Percentiles rank a stretch among this genome's conserved stretches.
phyloP scores from a whole-genome alignment of 768 basidiomycete species.

The Gautieria morchelliformis region DNA sequence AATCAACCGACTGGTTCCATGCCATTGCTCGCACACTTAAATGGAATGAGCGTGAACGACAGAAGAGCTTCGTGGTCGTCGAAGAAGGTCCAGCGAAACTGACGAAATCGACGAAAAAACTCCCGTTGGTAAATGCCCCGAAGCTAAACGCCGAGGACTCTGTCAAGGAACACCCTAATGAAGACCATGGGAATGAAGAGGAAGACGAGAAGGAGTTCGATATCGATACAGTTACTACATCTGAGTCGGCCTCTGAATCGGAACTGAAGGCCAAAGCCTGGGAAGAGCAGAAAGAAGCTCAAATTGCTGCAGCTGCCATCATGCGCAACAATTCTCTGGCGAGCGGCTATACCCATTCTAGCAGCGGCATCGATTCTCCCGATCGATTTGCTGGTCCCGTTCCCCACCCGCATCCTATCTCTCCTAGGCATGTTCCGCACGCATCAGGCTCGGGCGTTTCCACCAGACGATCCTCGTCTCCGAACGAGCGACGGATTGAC shows the following conservation, averaged over 20 bases:
- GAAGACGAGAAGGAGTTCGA: slow-evolving; percentile 71
- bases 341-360: slow-evolving; percentile 3
- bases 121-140: slow-evolving; percentile 8
- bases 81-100: slow-evolving; percentile 65
- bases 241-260: slow-evolving; percentile 24
- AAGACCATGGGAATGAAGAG: slow-evolving; percentile 33
- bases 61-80: slow-evolving; percentile 97
- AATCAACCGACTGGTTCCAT: slow-evolving; percentile 98
- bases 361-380: slow-evolving; percentile 49
- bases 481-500: slow-evolving; percentile 25
- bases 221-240: slow-evolving; percentile 81
- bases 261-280: slow-evolving; percentile 13
- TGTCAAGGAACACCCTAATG: slow-evolving; percentile 23
- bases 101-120: slow-evolving; percentile 18
- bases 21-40: slow-evolving; percentile 93
- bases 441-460: slow-evolving; percentile 11
- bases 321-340: slow-evolving; percentile 22
- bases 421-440: slow-evolving; percentile 45
- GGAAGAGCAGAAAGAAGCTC: slow-evolving; percentile 7
- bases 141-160: neutral
- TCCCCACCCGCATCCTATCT: slow-evolving; percentile 37
- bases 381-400: slow-evolving; percentile 45
- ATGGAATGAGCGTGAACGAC: slow-evolving; percentile 98
- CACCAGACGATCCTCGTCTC: slow-evolving; percentile 32
- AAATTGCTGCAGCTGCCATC: slow-evolving; percentile 5